Percentiles rank a stretch among this genome's conserved stretches.
Evolutionary conservation across 306 rosid species (phyloP).

Genomic region (Echinosophora koreensis): DNA sequence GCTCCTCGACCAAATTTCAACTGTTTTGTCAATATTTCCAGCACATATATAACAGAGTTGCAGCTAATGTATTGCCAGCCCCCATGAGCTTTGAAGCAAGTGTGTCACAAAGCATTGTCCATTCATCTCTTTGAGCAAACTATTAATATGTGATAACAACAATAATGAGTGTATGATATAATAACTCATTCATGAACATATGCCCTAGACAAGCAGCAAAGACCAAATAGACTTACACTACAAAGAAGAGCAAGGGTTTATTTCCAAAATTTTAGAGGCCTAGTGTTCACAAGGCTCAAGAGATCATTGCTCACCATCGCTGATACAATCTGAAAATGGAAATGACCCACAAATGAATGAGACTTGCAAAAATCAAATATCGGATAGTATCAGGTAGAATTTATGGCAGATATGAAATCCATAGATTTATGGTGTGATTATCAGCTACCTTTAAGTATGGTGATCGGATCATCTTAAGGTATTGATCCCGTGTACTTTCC

Average conservation of each 20-base stretch:
- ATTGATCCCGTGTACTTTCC: constrained; percentile 95
- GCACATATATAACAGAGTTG: constrained; percentile 98
- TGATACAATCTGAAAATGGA: constrained; percentile 80
- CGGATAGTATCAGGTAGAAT: constrained; percentile 13
- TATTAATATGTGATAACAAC: constrained; percentile 54
- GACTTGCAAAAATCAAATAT: constrained; percentile 30
- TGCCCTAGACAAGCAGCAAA: constrained; percentile 36
- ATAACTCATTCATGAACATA: constrained; percentile 27
- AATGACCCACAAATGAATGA: constrained; percentile 39
- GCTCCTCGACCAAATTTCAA: constrained; percentile 95
- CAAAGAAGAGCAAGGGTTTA: constrained; percentile 99
- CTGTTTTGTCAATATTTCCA: constrained; percentile 96
- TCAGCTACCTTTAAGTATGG: constrained; percentile 89
- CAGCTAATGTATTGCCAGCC: constrained; percentile 92
- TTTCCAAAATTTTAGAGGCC: constrained; percentile 97
- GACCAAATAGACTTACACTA: constrained; percentile 73
- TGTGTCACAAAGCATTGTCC: constrained; percentile 92
- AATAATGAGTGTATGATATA: constrained; percentile 38
- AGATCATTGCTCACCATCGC: constrained; percentile 99
- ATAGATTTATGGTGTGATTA: constrained; percentile 30
- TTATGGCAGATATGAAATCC: constrained; percentile 25
- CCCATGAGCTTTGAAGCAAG: constrained; percentile 92
- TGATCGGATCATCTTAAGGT: constrained; percentile 76
- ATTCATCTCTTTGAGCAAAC: constrained; percentile 96
- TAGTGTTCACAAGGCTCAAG: constrained; percentile 91